These are phyloP conservation scores for Eremothecium cymbalariae DNA, from an alignment of 1,139 yeast species.

Conservation along the genomic window DNA sequence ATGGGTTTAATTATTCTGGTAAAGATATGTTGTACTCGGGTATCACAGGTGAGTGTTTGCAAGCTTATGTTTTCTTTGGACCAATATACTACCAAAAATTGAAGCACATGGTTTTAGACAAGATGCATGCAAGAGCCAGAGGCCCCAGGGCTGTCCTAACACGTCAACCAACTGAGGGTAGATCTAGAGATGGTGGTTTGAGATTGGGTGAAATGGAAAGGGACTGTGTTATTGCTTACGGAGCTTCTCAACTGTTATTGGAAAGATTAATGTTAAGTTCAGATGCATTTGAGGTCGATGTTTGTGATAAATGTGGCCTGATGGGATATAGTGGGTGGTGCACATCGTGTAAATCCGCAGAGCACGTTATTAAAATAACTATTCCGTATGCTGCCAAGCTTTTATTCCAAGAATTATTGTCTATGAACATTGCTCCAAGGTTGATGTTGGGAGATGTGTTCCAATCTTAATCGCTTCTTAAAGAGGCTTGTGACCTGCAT, in stretches of 20 bases:
- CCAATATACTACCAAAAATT: slow-evolving; percentile 96
- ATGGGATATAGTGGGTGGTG: slow-evolving; percentile 99
- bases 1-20: slow-evolving; percentile 92
- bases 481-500: neutral
- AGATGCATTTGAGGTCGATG: slow-evolving; percentile 95
- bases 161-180: slow-evolving; percentile 98
- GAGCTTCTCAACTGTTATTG: slow-evolving; percentile 88
- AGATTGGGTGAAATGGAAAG: slow-evolving; percentile 99
- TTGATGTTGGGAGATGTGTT: slow-evolving; percentile 83
- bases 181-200: slow-evolving; percentile 98
- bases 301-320: slow-evolving; percentile 91
- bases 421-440: slow-evolving; percentile 97
- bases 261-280: slow-evolving; percentile 96
- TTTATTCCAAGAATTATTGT: slow-evolving; percentile 87
- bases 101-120: slow-evolving; percentile 98
- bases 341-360: slow-evolving; percentile 85
- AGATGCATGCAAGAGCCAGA: slow-evolving; percentile 99
- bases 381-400: slow-evolving; percentile 97
- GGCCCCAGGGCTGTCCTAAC: slow-evolving; percentile 98
- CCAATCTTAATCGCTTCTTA: slow-evolving; percentile 13
- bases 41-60: slow-evolving; percentile 93
- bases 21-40: slow-evolving; percentile 98
- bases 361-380: slow-evolving; percentile 82
- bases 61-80: slow-evolving; percentile 96
- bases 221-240: slow-evolving; percentile 98